Conservation (phyloP, 2,329 filamentous ascomycete genomes). For the Pezizomycotina sp. region DNA sequence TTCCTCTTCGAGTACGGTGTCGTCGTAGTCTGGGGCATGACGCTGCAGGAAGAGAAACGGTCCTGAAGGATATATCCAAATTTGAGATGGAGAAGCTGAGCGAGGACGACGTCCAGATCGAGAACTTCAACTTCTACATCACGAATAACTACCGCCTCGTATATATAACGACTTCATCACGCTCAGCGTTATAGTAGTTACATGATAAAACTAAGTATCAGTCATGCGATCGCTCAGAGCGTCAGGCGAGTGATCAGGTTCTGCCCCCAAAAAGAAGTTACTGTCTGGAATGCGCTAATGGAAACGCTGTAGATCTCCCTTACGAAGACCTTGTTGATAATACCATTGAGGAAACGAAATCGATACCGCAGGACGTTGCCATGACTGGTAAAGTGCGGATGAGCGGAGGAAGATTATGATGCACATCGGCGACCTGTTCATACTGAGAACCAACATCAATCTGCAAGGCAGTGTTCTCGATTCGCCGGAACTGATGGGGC, state of each 20-base stretch:
- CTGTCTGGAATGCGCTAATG: conserved; percentile 4
- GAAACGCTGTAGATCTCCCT: background rate
- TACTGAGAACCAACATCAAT: conserved; percentile 93
- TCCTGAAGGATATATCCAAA: conserved; percentile 83
- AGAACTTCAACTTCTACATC: conserved; percentile 99
- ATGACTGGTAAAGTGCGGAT: conserved; percentile 82
- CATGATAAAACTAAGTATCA: conserved; percentile 95
- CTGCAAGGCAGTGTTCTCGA: conserved; percentile 92
- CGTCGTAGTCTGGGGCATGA: conserved; percentile 97
- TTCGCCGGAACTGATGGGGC: conserved; percentile 94
- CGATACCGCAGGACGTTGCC: conserved; percentile 83
- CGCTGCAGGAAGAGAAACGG: conserved; percentile 66
- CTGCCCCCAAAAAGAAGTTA: no score
- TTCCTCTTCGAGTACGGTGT: conserved; percentile 97
- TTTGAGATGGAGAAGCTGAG: conserved; percentile 85
- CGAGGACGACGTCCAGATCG: conserved; percentile 78
- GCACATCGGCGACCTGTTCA: conserved; percentile 97
- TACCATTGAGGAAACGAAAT: conserved; percentile 83
- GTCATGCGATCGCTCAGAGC: conserved; percentile 83
- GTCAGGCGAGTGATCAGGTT: conserved; percentile 59
- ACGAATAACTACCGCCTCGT: conserved; percentile 85
- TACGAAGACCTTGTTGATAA: conserved; percentile 85
- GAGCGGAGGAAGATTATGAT: conserved; percentile 89
- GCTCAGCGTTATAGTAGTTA: conserved; percentile 86
- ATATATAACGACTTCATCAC: conserved; percentile 99